phyloP scores from a whole-genome alignment of 2,329 filamentous ascomycete genomes.

The Trichoderma gracile region DNA sequence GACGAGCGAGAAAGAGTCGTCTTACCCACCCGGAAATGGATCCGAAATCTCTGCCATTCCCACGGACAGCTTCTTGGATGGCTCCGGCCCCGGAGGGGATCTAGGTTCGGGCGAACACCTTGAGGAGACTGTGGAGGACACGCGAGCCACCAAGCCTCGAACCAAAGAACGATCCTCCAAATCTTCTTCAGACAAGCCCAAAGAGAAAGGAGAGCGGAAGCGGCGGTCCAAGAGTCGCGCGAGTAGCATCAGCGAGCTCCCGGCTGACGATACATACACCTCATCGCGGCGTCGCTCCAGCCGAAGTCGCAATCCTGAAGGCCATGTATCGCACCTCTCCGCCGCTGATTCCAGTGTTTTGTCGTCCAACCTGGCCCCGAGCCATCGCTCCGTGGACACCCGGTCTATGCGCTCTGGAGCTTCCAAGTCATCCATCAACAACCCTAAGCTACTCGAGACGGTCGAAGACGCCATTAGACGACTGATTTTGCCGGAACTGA shows the following conservation, averaged over 20 bases:
- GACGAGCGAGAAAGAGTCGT: slow-evolving; percentile 58
- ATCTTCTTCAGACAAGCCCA: slow-evolving; percentile 45
- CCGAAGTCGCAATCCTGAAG: slow-evolving; percentile 52
- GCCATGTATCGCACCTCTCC: slow-evolving; percentile 52
- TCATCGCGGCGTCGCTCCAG: slow-evolving; percentile 51
- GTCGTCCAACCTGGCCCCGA: slow-evolving; percentile 55
- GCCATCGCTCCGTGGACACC: slow-evolving; percentile 57
- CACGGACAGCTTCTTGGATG: slow-evolving; percentile 62
- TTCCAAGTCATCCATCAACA: slow-evolving; percentile 79
- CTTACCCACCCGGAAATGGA: slow-evolving; percentile 63
- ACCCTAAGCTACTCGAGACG: slow-evolving; percentile 84
- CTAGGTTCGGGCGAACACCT: slow-evolving; percentile 36
- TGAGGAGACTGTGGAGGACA: slow-evolving; percentile 45
- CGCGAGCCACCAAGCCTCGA: slow-evolving; percentile 48
- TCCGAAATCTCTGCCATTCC: slow-evolving; percentile 85
- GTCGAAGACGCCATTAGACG: slow-evolving; percentile 92
- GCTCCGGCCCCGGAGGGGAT: slow-evolving; percentile 50
- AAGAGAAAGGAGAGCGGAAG: slow-evolving; percentile 54
- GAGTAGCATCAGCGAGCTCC: slow-evolving; percentile 51
- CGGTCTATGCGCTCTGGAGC: slow-evolving; percentile 53
- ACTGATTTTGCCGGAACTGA: slow-evolving; percentile 87
- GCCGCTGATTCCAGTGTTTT: slow-evolving; percentile 56
- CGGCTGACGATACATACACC: slow-evolving; percentile 48
- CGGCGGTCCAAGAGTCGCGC: slow-evolving; percentile 50
- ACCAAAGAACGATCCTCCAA: slow-evolving; percentile 43